Conservation (phyloP, 345 rosid species). For the Hypericum androsaemum region DNA sequence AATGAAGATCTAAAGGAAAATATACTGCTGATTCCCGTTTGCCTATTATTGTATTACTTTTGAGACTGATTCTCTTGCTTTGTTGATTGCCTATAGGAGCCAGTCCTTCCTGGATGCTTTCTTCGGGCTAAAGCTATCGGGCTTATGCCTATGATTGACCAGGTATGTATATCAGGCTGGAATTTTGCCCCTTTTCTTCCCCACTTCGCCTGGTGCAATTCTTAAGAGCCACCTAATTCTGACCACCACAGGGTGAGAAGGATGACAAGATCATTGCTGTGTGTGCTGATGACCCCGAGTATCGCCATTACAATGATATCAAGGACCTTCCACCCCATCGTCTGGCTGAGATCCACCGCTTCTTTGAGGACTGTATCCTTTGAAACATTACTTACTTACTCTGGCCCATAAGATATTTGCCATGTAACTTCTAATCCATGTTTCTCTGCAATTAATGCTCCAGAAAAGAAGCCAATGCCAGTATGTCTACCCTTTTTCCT, state of each 20-base stretch:
- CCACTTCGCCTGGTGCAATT: too few species aligned
- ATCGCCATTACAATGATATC: conserved; percentile 24
- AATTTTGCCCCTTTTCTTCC: background rate
- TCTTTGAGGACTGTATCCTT: conserved; percentile 31
- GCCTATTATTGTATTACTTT: too few species aligned
- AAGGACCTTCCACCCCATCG: conserved; percentile 30
- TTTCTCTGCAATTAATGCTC: background rate
- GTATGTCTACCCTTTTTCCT: conserved; percentile 3
- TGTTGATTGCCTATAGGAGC: conserved; percentile 10
- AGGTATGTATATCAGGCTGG: conserved; percentile 8
- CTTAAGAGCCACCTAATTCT: background rate
- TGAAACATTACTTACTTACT: background rate
- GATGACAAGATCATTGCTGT: conserved; percentile 32
- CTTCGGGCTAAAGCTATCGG: conserved; percentile 32
- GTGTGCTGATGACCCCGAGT: conserved; percentile 30
- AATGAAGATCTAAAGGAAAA: too few species aligned
- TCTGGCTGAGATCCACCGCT: conserved; percentile 27
- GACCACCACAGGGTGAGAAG: conserved; percentile 22
- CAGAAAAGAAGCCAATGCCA: background rate
- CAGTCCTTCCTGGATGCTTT: conserved; percentile 28
- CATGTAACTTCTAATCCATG: background rate
- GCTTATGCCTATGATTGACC: conserved; percentile 30
- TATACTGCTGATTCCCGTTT: too few species aligned
- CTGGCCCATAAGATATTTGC: too few species aligned
- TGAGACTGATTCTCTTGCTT: background rate